Evolutionary conservation across 1,284 basidiomycete species (phyloP).

Genomic region (Leccinum fuscescens): DNA sequence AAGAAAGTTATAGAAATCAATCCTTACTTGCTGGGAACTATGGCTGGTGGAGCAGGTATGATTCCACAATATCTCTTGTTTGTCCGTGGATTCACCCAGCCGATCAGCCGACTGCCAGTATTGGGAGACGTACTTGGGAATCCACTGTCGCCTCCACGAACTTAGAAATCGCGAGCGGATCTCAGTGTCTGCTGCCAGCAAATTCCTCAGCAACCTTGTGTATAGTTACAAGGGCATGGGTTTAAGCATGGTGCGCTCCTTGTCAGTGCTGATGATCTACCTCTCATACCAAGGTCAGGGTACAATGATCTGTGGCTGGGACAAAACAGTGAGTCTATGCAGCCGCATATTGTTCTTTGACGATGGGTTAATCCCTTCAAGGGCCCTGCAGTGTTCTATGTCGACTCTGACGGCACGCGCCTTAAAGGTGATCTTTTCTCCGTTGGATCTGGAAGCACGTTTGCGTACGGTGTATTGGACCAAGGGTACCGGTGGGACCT

Average conservation of each 20-base stretch:
- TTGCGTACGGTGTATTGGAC: slow-evolving; percentile 98
- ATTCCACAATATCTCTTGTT: slow-evolving; percentile 11
- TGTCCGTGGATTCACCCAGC: slow-evolving; percentile 9
- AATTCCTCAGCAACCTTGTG: slow-evolving; percentile 96
- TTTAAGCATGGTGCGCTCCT: slow-evolving; percentile 81
- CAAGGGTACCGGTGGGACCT: slow-evolving; percentile 96
- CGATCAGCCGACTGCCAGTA: slow-evolving; percentile 84
- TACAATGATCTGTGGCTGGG: slow-evolving; percentile 99
- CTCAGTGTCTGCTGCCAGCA: slow-evolving; percentile 97
- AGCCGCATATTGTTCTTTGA: slow-evolving; percentile 3
- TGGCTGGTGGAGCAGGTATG: slow-evolving; percentile 97
- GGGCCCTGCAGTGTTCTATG: slow-evolving; percentile 97
- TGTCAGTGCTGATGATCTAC: not conserved
- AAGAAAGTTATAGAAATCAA: slow-evolving; percentile 99
- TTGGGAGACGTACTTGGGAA: slow-evolving; percentile 99
- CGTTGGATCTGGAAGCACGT: slow-evolving; percentile 97
- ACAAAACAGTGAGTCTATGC: slow-evolving; percentile 79
- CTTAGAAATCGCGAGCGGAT: slow-evolving; percentile 97
- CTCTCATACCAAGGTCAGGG: slow-evolving; percentile 52
- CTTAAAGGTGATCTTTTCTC: slow-evolving; percentile 97
- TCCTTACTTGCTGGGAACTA: slow-evolving; percentile 95
- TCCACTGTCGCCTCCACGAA: slow-evolving; percentile 96
- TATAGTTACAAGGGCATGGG: slow-evolving; percentile 99
- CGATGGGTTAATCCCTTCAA: slow-evolving; percentile 29
- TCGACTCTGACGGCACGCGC: slow-evolving; percentile 95